Evolutionary conservation across 2,329 filamentous ascomycete genomes (phyloP).

Genomic region (Pestalotiopsis sp.): DNA sequence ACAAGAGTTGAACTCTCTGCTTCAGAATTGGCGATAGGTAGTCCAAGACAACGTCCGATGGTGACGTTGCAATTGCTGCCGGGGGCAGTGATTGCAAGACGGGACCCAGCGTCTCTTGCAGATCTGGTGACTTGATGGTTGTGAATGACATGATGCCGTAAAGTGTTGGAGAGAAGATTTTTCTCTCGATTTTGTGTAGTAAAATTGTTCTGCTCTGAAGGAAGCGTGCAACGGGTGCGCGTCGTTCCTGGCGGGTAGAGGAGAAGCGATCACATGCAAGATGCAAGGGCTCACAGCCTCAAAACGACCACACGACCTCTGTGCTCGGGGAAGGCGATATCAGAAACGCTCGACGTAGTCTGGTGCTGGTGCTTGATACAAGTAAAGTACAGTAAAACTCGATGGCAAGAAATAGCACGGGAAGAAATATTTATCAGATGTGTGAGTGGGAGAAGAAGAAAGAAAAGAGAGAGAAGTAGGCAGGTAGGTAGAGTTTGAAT

Average conservation of each 20-base stretch:
- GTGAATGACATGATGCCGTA: conserved; percentile 21
- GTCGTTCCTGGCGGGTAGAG: not conserved
- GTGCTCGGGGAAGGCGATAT: not conserved
- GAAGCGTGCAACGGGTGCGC: not conserved
- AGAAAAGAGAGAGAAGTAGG: not conserved
- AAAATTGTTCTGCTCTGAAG: not conserved
- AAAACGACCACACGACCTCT: not conserved
- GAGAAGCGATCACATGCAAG: not conserved
- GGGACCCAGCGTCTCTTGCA: conserved; percentile 53
- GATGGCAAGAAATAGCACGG: not conserved
- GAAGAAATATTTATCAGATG: not conserved
- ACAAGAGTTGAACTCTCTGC: conserved; percentile 67
- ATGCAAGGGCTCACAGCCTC: not conserved
- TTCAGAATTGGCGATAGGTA: conserved; percentile 68
- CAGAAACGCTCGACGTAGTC: not conserved
- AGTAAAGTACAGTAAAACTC: not conserved
- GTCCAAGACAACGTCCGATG: conserved; percentile 59
- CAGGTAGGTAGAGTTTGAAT: not conserved
- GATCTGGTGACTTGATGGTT: conserved; percentile 46
- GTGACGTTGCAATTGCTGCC: conserved; percentile 59
- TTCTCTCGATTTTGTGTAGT: not conserved
- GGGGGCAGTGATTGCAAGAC: conserved; percentile 63
- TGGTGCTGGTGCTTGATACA: not conserved
- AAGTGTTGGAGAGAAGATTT: not conserved
- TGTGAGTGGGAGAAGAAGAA: not conserved